Base-by-base conservation (phyloP, 1,139 yeast species). In the Kodamaea alishanica region DNA sequence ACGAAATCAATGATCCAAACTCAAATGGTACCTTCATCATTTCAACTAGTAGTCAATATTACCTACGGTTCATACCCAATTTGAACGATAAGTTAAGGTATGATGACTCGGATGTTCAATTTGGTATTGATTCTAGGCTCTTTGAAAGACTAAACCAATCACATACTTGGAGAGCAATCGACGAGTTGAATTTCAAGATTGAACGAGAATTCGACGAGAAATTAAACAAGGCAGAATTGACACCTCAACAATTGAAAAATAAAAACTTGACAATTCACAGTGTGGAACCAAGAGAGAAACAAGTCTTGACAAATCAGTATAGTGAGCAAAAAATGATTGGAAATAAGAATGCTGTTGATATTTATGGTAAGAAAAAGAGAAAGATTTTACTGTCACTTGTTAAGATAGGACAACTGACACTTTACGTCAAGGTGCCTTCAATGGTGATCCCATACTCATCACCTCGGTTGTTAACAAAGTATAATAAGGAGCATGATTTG, bases 31-130 rank as follows among this genome's bases (percentile, higher is more conserved):
- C 67, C 33, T 71, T 69, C 47, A 65, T 65, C 7, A 58, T 71
- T 6, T 65, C 74, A 4, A 60, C 58, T 37, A 56, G 63, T 41
- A 49, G 60, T 23, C 75, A 67, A 47, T 71, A 65, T 46, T 70
- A 64, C 40, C 50, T 71, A 37, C 48, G 75, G 35, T 71, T 67
- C 43, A 56, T 71, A 4, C 76, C 77, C 2, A 65, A 69, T 48
- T 51, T 68, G 32, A 55, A 57, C 35, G 58, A 60, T 20, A 63
- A 62, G 36, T 46, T 67, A 22, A 48, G 50, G n/a, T 57, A 58
- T 38, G 61, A 54, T 42, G 60, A 62, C 49, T 52, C 40, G 61
- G 61, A 61, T 63, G 2, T 63, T 47, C 45, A 60, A 2, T 47
- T 58, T 24, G 74, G 73, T 1, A 58, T 69, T 26, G 71, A 65